Evolutionary conservation across 225 moss, liverwort and hornwort genomes (phyloP).

Genomic region (Pseudisothecium myosuroides): DNA sequence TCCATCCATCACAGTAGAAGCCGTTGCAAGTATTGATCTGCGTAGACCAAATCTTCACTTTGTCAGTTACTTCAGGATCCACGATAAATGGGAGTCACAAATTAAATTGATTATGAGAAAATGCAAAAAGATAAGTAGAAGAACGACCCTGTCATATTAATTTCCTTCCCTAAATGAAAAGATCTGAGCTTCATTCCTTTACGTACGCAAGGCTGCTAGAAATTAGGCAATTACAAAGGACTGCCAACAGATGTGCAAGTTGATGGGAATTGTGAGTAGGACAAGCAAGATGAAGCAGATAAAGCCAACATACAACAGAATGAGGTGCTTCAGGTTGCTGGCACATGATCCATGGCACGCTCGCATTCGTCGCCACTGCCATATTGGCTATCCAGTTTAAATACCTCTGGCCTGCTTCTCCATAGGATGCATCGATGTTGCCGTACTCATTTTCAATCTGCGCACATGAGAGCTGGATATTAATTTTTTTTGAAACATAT

Average conservation of each 20-base stretch:
- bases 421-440: conserved; percentile 53
- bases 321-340: conserved; percentile 72
- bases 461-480: not conserved
- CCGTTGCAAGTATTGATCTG: conserved; percentile 97
- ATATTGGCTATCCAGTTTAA: conserved; percentile 63
- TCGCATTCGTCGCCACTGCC: conserved; percentile 43
- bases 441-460: conserved; percentile 97
- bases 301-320: conserved; percentile 29
- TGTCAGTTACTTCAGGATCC: not conserved
- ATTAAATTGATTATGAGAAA: not conserved
- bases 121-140: not conserved
- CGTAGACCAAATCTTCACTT: not conserved
- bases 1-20: conserved; percentile 78
- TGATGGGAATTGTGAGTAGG: not conserved
- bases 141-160: not conserved
- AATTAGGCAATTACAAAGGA: not conserved
- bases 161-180: not conserved
- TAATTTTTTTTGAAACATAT: too few species aligned
- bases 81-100: not conserved
- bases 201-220: not conserved
- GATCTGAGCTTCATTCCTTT: not conserved
- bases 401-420: conserved; percentile 41
- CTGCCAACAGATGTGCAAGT: not conserved
- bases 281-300: not conserved
- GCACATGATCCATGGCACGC: conserved; percentile 95